Evolutionary conservation across 1,284 basidiomycete genomes (phyloP), one percentile per base, ranked within the genome.

Genomic region (Coriolopsis trogii): DNA sequence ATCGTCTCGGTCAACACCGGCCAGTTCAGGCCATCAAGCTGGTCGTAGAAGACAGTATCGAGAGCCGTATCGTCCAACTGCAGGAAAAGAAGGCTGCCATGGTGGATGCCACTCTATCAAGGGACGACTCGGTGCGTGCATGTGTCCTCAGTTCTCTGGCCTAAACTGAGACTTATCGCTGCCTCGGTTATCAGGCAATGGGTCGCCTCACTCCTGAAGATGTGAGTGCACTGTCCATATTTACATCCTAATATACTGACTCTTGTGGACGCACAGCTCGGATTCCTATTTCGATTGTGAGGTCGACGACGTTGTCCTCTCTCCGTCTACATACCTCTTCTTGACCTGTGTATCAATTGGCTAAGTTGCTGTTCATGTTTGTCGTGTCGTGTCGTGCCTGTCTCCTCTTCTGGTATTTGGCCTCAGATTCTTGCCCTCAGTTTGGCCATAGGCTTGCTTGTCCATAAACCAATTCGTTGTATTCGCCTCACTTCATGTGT

Each of bases 31-130:
- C 95, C 13, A 93, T 94, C 69, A 95, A 98, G 66, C 80, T 98
- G 30, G 91, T 98, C 25, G 83, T 98, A 48, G 95, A 98, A 69
- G 95, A 99, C 68, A 94, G 91, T 58, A 98, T 99, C 60, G 96
- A 99, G 70, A 91, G 90, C 64, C 87, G 94, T 58, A 96, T 97
- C 58, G 77, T 91, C n/a, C 87, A 95, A 81, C 78, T 99, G 15
- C 96, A 98, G 72, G 92, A 96, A 72, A 96, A 96, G 76, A 96
- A 96, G 71, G 85, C 85, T 31, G 87, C 87, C 0, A 91, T 92
- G 90, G 80, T 91, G 5, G 84, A 90, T 64, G 89, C 90, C 18
- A 91, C 89, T 0, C 68, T 92, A 23, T 89, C 87, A 5, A 71
- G 87, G 2, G 89, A 92, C 62, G 88, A 91, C 57, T 84, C 85